phyloP scores from a whole-genome alignment of 2,329 filamentous ascomycete species.

The Huntiella moniliformis region DNA sequence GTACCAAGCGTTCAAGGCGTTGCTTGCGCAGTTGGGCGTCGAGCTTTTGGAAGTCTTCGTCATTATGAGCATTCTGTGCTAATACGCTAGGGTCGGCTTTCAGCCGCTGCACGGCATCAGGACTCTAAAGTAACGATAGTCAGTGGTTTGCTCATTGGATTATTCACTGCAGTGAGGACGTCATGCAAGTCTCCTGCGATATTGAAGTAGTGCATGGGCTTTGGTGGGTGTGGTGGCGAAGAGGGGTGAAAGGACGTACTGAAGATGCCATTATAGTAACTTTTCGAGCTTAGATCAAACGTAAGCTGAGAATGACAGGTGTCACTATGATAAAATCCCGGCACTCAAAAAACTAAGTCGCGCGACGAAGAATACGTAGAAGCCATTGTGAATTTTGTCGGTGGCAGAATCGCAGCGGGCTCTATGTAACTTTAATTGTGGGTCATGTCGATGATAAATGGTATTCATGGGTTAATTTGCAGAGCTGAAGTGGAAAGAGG shows the following conservation, averaged over 20 bases:
- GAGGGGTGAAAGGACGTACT: not conserved
- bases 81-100: slow-evolving; percentile 10
- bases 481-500: no score
- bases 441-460: not conserved
- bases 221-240: not conserved
- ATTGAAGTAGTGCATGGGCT: no score
- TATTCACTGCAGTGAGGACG: no score
- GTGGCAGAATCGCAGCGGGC: not conserved
- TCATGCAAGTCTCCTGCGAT: no score
- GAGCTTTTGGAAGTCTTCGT: slow-evolving; percentile 12
- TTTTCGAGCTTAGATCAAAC: no score
- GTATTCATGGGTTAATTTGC: no score
- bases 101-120: slow-evolving; percentile 5
- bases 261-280: no score
- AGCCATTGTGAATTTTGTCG: not conserved
- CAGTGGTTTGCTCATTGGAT: not conserved
- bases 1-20: slow-evolving; percentile 11
- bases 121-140: not conserved
- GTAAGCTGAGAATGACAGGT: no score
- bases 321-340: no score
- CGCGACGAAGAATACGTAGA: not conserved
- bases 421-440: not conserved
- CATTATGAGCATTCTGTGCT: slow-evolving; percentile 11
- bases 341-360: no score
- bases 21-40: slow-evolving; percentile 12